Base-by-base conservation (phyloP, 108 stramenopile species). In the Skeletonema menzelii region DNA sequence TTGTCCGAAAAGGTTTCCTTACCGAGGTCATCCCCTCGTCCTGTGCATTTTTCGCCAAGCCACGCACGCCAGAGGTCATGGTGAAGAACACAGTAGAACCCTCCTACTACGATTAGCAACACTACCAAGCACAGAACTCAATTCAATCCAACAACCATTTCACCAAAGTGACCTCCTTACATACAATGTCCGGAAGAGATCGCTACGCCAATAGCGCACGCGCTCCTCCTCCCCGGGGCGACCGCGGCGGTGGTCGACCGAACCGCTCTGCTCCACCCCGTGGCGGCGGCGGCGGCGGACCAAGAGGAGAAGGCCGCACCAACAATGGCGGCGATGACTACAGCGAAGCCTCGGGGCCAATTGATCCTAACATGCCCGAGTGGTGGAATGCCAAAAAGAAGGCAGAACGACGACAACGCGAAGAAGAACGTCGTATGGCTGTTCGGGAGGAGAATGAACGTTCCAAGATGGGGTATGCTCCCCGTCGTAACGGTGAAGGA, bases 371-470 rank as follows among this genome's bases (percentile, higher is more conserved):
- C 62, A 72, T 56, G 53, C 71, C 71, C 61, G 24, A 63, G 56
- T 72, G 71, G 71, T 72, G 71, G 71, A 72, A 72, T 32, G 71
- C 62, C 32, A 31, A 56, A 4, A 72, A 72, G 34, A 72, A 72
- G 32, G 62, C 61, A 19, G 59, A 42, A 17, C 70, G 70, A 7
- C 15, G n/a, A 0, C 27, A 42, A 27, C 20, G 35, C 3, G 56
- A 40, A 17, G 68, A 56, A 2, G 34, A 56, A 7, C 35, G 24
- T 11, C 60, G 56, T 0, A 38, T 34, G 0, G 4, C 37, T 37
- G 7, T 14, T 34, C 59, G 20, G 34, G 26, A 15, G 24, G 40
- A 20, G 28, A 69, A 42, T n/a, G 42, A 30, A 28, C 19, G n/a
- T 20, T 2, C 37, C 1, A 59, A 22, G 5, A 22, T 27, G 42